Conservation (phyloP, 805 yeast genomes). For the Komagataella populi region DNA sequence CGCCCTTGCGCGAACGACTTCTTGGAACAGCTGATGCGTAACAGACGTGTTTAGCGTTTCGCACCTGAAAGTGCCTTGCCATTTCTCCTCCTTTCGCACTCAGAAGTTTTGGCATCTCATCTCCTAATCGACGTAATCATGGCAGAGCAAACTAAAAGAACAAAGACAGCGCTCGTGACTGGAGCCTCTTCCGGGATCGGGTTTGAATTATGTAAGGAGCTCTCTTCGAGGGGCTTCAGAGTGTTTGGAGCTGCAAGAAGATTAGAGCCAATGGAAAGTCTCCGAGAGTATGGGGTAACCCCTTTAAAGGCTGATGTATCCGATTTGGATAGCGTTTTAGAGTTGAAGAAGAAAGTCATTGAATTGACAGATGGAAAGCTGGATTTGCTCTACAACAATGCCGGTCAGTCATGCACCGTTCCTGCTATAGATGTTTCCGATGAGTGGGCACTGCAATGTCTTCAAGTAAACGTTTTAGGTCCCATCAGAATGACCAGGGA, state of each 20-base stretch:
- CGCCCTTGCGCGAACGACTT: not conserved
- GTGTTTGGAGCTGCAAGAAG: slow-evolving; percentile 72
- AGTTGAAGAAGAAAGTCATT: slow-evolving; percentile 27
- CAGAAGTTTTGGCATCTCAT: not conserved
- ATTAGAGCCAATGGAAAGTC: slow-evolving; percentile 40
- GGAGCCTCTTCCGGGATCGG: slow-evolving; percentile 56
- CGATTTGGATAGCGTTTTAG: slow-evolving; percentile 28
- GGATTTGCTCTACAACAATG: slow-evolving; percentile 60
- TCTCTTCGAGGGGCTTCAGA: slow-evolving; percentile 27
- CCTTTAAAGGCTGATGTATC: slow-evolving; percentile 47
- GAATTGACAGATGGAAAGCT: slow-evolving; percentile 31
- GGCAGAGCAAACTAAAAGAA: not conserved
- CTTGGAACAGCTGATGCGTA: not conserved
- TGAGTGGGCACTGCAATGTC: slow-evolving; percentile 33
- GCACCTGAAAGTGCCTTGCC: not conserved
- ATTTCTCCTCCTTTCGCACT: not conserved
- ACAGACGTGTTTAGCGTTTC: not conserved
- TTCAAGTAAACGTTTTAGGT: slow-evolving; percentile 58
- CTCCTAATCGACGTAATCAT: not conserved
- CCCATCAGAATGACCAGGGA: slow-evolving; percentile 53
- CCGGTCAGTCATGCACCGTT: slow-evolving; percentile 51
- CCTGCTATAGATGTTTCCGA: slow-evolving; percentile 59
- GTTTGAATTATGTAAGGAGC: slow-evolving; percentile 27
- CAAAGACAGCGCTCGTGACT: slow-evolving; percentile 32
- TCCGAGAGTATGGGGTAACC: slow-evolving; percentile 29